Evolutionary conservation across 495 filamentous ascomycete species (phyloP), one percentile per base, ranked within the genome.

Genomic region (Usnea hakonensis): DNA sequence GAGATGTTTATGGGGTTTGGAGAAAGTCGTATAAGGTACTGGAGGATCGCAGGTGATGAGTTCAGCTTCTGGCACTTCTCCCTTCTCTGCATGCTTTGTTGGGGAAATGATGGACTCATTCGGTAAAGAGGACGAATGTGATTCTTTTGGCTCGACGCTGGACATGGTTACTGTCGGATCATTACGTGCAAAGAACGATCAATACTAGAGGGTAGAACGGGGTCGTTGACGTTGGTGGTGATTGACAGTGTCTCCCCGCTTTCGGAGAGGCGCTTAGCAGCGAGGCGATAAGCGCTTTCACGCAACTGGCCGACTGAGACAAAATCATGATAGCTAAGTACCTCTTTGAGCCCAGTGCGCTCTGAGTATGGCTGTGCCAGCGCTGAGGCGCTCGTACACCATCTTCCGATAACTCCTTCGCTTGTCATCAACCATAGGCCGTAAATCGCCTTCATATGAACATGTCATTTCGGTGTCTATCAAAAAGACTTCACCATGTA

Each of bases 21-120:
- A 66, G 46, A 68, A 70, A 16, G 40, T 61, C 11, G 63, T 61
- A 37, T 67, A 65, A 38, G 57, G 57, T 3, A 56, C 33, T 11
- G 52, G 30, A 35, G 28, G 26, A 13, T 19, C 52, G 23, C 10
- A 2, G 19, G 17, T 5, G 52, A 30, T 9, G 28, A 13, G 17
- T 16, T 35, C 17, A 16, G 50, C 50, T 32, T 33, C 11, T 33
- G 16, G 38, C 6, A 4, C 38, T 17, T 41, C 38, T 17, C 19
- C 38, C 2, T 41, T 41, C 19, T 41, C 38, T 41, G 14, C 38
- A 41, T 13, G 38, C n/a, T n/a, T n/a, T 41, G 38, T 17, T 41
- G 38, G 14, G 13, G 16, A 41, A 41, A 41, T 19, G 14, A 41
- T 19, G 14, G 38, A 13, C 8, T 41, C 38, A 2, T 41, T 17